Evolutionary conservation across 1,139 yeast genomes (phyloP).

Genomic region (Saccharomyces hybrid): DNA sequence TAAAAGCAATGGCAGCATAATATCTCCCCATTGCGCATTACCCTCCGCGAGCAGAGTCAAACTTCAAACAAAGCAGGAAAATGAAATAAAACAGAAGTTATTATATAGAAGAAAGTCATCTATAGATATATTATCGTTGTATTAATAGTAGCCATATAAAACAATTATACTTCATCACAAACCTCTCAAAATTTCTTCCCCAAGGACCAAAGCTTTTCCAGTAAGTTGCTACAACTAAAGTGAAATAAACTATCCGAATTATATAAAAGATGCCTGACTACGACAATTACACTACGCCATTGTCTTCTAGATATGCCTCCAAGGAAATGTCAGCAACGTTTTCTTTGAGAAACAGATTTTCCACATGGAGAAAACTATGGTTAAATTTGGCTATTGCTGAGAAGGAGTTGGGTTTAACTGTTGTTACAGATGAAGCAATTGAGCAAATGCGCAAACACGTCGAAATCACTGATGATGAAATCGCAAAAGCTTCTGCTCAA

Average conservation of each 20-base stretch:
- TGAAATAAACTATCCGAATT: neutral
- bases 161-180: neutral
- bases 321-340: constrained; percentile 92
- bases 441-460: constrained; percentile 74
- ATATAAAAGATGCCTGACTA: constrained; percentile 36
- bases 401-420: constrained; percentile 75
- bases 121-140: neutral
- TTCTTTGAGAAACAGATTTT: constrained; percentile 87
- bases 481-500: constrained; percentile 79
- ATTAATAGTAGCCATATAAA: neutral
- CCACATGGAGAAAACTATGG: constrained; percentile 99
- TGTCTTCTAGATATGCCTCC: constrained; percentile 95
- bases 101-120: neutral
- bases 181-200: neutral
- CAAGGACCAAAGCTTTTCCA: neutral
- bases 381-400: constrained; percentile 93
- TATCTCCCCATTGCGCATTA: neutral
- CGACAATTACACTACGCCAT: constrained; percentile 83
- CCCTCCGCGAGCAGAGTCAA: neutral
- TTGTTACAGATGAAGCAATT: constrained; percentile 86
- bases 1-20: neutral
- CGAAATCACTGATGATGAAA: constrained; percentile 85
- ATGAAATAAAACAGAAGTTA: neutral
- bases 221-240: neutral
- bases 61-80: neutral